These are phyloP conservation scores for Candida buenavistaensis DNA, from an alignment of 1,139 yeast genomes.

Conservation along the genomic window DNA sequence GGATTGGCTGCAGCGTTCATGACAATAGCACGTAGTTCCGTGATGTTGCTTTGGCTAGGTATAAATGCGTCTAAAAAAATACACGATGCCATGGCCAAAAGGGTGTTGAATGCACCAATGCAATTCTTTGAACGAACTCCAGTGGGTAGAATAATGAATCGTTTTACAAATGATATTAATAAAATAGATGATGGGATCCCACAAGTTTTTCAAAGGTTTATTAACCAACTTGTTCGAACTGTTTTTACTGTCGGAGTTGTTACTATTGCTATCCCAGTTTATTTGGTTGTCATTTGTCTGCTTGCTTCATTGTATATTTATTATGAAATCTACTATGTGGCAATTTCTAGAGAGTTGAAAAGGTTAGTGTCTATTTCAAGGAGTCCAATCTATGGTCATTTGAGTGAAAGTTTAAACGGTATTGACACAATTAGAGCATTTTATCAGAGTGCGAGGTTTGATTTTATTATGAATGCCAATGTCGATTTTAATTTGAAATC, in stretches of 20 bases:
- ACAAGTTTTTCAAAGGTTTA: slow-evolving; percentile 30
- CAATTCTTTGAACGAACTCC: slow-evolving; percentile 38
- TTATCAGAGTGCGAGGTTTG: slow-evolving; percentile 52
- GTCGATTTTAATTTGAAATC: slow-evolving; percentile 66
- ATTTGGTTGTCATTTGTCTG: slow-evolving; percentile 21
- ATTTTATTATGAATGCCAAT: slow-evolving; percentile 54
- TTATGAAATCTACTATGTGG: slow-evolving; percentile 27
- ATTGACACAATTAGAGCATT: slow-evolving; percentile 62
- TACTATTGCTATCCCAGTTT: slow-evolving; percentile 24
- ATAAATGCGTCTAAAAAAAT: slow-evolving; percentile 26
- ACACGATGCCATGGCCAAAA: slow-evolving; percentile 30
- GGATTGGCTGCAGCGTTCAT: slow-evolving; percentile 23
- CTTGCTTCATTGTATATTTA: slow-evolving; percentile 28
- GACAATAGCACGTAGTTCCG: slow-evolving; percentile 24
- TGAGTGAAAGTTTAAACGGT: slow-evolving; percentile 63
- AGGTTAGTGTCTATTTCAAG: slow-evolving; percentile 29
- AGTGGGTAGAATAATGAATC: slow-evolving; percentile 32
- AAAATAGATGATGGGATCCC: slow-evolving; percentile 27
- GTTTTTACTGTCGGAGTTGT: slow-evolving; percentile 51
- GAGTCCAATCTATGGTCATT: slow-evolving; percentile 64
- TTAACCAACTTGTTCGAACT: slow-evolving; percentile 43
- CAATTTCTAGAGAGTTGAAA: slow-evolving; percentile 35
- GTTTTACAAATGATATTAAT: slow-evolving; percentile 33
- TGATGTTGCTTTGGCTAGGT: slow-evolving; percentile 30
- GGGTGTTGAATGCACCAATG: slow-evolving; percentile 34